phyloP scores from a whole-genome alignment of 345 rosid genomes.

The Aquilaria malaccensis region DNA sequence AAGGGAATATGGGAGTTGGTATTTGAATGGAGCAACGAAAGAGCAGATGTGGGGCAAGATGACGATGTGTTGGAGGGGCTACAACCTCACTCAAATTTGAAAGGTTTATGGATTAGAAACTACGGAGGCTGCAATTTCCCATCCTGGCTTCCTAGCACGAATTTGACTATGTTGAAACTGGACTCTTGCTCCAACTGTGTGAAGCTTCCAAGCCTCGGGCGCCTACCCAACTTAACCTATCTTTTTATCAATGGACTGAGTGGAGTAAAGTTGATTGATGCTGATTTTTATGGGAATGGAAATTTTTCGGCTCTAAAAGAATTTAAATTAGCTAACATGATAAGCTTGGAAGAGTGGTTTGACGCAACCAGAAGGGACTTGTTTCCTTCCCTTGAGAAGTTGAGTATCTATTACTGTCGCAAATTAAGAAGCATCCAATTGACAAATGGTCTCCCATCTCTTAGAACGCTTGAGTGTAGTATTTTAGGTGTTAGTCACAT shows the following conservation, averaged over 20 bases:
- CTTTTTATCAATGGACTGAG: no score
- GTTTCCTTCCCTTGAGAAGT: no score
- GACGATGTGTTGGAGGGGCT: constrained; percentile 19
- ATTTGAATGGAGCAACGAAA: background rate
- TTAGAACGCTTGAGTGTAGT: background rate
- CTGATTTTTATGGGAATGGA: background rate
- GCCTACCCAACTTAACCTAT: no score
- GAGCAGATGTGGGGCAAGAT: constrained; percentile 1
- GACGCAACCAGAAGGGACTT: no score
- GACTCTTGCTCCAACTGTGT: no score
- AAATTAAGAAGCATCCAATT: background rate
- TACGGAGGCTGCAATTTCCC: constrained; percentile 10
- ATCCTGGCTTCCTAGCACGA: no score
- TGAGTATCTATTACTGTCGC: background rate
- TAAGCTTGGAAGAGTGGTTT: no score
- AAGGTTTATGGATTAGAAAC: background rate
- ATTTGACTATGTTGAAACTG: no score
- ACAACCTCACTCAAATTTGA: constrained; percentile 7
- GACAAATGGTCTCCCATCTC: background rate
- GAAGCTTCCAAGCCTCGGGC: no score
- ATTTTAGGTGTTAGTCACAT: background rate
- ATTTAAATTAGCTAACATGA: no score
- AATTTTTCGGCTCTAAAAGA: no score
- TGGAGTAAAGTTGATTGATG: background rate
- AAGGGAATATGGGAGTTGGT: background rate